A percentile compares a stretch with the other conserved stretches of the same genome.
phyloP scores from a whole-genome alignment of 352 stramenopile genomes.

The Phytophthora cryptogea region DNA sequence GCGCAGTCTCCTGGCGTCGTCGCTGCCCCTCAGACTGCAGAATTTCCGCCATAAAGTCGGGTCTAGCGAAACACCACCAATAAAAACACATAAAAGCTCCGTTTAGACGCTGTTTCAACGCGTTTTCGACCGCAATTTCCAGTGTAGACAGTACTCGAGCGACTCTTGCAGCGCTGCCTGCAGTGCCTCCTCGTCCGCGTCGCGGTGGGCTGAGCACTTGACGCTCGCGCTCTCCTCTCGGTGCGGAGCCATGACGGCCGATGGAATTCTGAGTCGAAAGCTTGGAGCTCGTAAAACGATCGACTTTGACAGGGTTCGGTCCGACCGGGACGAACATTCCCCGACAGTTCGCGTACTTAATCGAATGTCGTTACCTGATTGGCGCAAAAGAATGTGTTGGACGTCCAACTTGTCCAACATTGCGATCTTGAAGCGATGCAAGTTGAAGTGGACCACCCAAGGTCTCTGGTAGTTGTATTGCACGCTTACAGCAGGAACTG shows the following conservation, averaged over 20 bases:
- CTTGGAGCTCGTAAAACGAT: conserved; percentile 5
- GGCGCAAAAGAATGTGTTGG: not conserved
- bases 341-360: conserved; percentile 18
- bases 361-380: not conserved
- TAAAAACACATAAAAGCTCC: not conserved
- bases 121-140: conserved; percentile 3
- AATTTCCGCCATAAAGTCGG: conserved; percentile 74
- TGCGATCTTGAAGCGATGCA: not conserved
- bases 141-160: conserved; percentile 43
- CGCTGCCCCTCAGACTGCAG: conserved; percentile 54
- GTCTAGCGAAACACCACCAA: conserved; percentile 26
- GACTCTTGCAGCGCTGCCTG: conserved; percentile 67
- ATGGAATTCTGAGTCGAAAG: conserved; percentile 14
- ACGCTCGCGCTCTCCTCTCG: conserved; percentile 12
- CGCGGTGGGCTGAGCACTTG: conserved; percentile 42
- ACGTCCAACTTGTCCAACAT: too few species aligned
- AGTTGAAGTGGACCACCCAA: not conserved
- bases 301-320: not conserved
- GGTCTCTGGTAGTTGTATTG: not conserved
- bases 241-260: conserved; percentile 23
- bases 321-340: conserved; percentile 24
- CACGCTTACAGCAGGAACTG: conserved; percentile 67
- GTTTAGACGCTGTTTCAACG: conserved; percentile 12
- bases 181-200: conserved; percentile 75
- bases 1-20: conserved; percentile 7